Percentiles rank a stretch among this genome's conserved stretches.
Evolutionary conservation across 2,329 filamentous ascomycete species (phyloP).

Genomic region (Drechslerella stenobrocha): DNA sequence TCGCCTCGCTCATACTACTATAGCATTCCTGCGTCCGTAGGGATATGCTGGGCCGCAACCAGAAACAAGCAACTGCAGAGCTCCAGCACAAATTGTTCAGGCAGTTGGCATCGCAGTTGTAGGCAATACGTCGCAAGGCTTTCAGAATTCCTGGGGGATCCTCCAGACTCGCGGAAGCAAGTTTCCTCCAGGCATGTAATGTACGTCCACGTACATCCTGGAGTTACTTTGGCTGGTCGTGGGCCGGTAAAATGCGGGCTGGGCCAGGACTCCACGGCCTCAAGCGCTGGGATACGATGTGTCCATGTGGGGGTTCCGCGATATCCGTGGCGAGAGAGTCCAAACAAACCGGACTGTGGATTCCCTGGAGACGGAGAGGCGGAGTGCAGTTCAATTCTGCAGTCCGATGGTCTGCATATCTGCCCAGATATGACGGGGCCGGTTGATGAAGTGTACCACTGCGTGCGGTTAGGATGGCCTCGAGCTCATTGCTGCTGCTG

Average conservation of each 20-base stretch:
- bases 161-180: conserved; percentile 33
- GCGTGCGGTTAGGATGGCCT: conserved; percentile 16
- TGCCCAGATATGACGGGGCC: conserved; percentile 12
- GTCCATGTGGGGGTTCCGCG: conserved; percentile 13
- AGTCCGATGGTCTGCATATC: conserved; percentile 32
- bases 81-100: conserved; percentile 36
- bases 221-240: conserved; percentile 23
- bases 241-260: conserved; percentile 47
- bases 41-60: conserved; percentile 21
- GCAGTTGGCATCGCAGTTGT: conserved; percentile 25
- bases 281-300: neutral
- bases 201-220: conserved; percentile 4
- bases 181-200: conserved; percentile 31
- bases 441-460: conserved; percentile 23
- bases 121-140: conserved; percentile 25
- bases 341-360: conserved; percentile 24
- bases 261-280: conserved; percentile 15
- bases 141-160: conserved; percentile 1
- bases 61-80: conserved; percentile 35
- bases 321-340: conserved; percentile 17
- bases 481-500: neutral
- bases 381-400: conserved; percentile 31
- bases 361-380: conserved; percentile 24
- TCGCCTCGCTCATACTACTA: neutral
- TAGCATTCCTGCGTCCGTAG: conserved; percentile 22